These are phyloP conservation scores for Thalassiosira mediterranea DNA, from an alignment of 352 stramenopile genomes.

Conservation along the genomic window DNA sequence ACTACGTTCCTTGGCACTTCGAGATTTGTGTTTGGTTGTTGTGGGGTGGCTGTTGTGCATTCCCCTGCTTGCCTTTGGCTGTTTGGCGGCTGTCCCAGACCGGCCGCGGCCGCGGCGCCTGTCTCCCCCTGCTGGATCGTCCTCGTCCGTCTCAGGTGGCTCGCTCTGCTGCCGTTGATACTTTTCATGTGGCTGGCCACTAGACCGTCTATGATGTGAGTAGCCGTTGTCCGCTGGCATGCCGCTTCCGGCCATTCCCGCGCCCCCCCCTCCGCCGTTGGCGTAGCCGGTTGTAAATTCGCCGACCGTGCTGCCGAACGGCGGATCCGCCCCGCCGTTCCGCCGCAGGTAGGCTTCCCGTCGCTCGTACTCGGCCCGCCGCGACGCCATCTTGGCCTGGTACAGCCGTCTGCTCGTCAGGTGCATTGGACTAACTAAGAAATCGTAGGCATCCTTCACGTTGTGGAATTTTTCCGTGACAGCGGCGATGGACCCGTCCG, in stretches of 20 bases:
- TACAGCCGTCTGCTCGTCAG: conserved; percentile 35
- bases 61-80: too few relatives aligned
- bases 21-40: background rate
- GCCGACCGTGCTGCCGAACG: too few relatives aligned
- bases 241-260: conserved; percentile 15
- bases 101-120: too few relatives aligned
- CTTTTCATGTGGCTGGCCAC: too few relatives aligned
- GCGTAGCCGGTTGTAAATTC: conserved; percentile 6
- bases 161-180: too few relatives aligned
- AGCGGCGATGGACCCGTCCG: conserved; percentile 16
- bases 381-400: conserved; percentile 36
- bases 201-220: too few relatives aligned
- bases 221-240: conserved; percentile 8
- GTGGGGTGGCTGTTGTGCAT: conserved; percentile 7
- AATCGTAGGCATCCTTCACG: conserved; percentile 55
- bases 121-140: too few relatives aligned
- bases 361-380: conserved; percentile 39
- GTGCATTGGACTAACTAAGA: conserved; percentile 37
- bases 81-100: too few relatives aligned
- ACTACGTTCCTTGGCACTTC: background rate
- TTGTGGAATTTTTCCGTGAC: conserved; percentile 51
- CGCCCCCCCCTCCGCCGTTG: conserved; percentile 12
- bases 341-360: conserved; percentile 37
- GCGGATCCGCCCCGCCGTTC: too few relatives aligned
- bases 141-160: too few relatives aligned